Evolutionary conservation across 257 asterid genomes (phyloP).

Genomic region (Avicennia marina): DNA sequence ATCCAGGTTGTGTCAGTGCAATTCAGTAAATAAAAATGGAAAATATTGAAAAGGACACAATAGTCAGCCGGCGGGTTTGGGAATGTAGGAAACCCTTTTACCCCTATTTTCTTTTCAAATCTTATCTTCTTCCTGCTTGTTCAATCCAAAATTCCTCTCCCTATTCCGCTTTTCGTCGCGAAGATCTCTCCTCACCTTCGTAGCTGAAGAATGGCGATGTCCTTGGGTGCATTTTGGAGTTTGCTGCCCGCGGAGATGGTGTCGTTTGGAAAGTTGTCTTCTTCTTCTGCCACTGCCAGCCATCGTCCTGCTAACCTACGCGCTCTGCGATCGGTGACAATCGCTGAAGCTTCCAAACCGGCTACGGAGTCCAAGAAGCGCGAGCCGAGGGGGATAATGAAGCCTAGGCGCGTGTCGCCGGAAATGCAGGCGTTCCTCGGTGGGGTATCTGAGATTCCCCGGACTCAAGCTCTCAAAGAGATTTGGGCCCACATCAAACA

Average conservation of each 20-base stretch:
- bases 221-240: slow-evolving; percentile 35
- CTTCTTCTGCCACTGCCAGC: slow-evolving; percentile 17
- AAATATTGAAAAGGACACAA: too few species aligned
- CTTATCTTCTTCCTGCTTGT: slow-evolving; percentile 30
- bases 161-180: not conserved
- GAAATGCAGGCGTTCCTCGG: slow-evolving; percentile 89
- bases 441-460: slow-evolving; percentile 74
- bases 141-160: slow-evolving; percentile 4
- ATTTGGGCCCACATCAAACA: slow-evolving; percentile 82
- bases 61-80: too few species aligned
- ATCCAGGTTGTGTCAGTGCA: too few species aligned
- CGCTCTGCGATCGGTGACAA: slow-evolving; percentile 25
- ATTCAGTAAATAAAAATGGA: too few species aligned
- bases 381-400: slow-evolving; percentile 78
- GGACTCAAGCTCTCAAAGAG: slow-evolving; percentile 67
- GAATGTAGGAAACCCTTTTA: slow-evolving; percentile 31
- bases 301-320: slow-evolving; percentile 25
- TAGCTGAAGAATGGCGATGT: slow-evolving; percentile 44
- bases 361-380: slow-evolving; percentile 65
- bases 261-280: slow-evolving; percentile 28
- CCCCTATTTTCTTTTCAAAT: slow-evolving; percentile 1
- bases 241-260: slow-evolving; percentile 31
- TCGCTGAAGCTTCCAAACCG: slow-evolving; percentile 55
- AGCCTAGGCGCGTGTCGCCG: slow-evolving; percentile 74
- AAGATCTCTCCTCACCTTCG: too few species aligned